Evolutionary conservation across 2,329 filamentous ascomycete species (phyloP).

Genomic region (Xylariaceae sp.): DNA sequence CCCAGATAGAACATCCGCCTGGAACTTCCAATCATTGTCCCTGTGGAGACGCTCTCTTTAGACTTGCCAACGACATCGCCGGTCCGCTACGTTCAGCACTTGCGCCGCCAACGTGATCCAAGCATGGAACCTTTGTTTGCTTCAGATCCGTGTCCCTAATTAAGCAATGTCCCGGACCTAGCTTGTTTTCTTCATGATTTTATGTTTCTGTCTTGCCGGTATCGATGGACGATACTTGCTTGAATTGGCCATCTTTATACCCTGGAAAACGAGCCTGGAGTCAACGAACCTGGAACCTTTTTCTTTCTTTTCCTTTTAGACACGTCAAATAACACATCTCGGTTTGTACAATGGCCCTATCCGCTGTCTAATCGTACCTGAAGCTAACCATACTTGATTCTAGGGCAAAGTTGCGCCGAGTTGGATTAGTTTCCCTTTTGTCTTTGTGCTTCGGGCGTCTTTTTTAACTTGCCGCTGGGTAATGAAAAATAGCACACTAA

Average conservation of each 20-base stretch:
- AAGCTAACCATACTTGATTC: constrained; percentile 32
- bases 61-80: background rate
- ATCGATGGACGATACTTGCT: constrained; percentile 1
- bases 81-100: background rate
- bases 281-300: constrained; percentile 5
- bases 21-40: background rate
- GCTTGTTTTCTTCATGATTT: constrained; percentile 2
- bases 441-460: constrained; percentile 29
- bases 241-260: constrained; percentile 12
- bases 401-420: constrained; percentile 55
- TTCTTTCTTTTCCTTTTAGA: background rate
- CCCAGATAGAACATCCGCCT: background rate
- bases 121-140: background rate
- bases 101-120: background rate
- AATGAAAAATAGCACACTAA: constrained; percentile 54
- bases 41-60: background rate
- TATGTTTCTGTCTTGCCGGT: constrained; percentile 7
- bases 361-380: constrained; percentile 11
- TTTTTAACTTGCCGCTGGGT: constrained; percentile 26
- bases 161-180: constrained; percentile 3
- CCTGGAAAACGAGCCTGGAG: constrained; percentile 10
- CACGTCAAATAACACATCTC: constrained; percentile 25
- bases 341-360: constrained; percentile 36
- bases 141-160: constrained; percentile 4
- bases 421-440: constrained; percentile 32